Percentiles rank a stretch among this genome's conserved stretches.
phyloP scores from a whole-genome alignment of 2,329 filamentous ascomycete genomes.

The Gaeumannomyces sp. region DNA sequence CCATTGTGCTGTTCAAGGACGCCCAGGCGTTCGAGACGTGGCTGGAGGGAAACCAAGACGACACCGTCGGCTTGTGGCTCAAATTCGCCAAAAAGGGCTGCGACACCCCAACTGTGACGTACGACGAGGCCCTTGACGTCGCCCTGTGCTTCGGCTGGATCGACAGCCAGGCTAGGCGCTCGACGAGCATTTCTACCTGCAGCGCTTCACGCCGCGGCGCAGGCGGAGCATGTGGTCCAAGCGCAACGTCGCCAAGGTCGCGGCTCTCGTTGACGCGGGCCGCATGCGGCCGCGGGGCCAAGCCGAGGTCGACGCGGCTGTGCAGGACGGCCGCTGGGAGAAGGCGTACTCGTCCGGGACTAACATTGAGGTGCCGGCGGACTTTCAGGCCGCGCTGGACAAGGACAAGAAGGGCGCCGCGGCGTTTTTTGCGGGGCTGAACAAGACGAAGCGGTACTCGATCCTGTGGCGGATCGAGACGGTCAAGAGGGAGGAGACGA shows the following conservation, averaged over 20 bases:
- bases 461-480: conserved; percentile 41
- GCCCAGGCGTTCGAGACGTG: conserved; percentile 9
- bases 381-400: conserved; percentile 39
- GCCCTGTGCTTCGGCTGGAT: conserved; percentile 60
- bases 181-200: conserved; percentile 42
- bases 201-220: conserved; percentile 53
- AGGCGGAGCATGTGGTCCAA: conserved; percentile 51
- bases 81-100: conserved; percentile 9
- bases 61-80: conserved; percentile 4
- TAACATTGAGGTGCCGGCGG: conserved; percentile 38
- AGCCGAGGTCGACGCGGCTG: conserved; percentile 30
- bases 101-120: conserved; percentile 1
- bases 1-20: neutral
- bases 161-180: conserved; percentile 44
- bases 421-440: conserved; percentile 35
- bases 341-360: conserved; percentile 43
- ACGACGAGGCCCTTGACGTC: conserved; percentile 42
- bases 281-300: conserved; percentile 3
- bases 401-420: conserved; percentile 26
- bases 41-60: conserved; percentile 9
- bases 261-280: conserved; percentile 26
- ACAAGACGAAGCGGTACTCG: conserved; percentile 37
- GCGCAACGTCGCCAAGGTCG: conserved; percentile 50
- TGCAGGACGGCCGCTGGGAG: conserved; percentile 52
- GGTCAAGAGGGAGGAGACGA: conserved; percentile 30